Conservation (phyloP, 164 flowering plant species). For the Magnolia officinalis region DNA sequence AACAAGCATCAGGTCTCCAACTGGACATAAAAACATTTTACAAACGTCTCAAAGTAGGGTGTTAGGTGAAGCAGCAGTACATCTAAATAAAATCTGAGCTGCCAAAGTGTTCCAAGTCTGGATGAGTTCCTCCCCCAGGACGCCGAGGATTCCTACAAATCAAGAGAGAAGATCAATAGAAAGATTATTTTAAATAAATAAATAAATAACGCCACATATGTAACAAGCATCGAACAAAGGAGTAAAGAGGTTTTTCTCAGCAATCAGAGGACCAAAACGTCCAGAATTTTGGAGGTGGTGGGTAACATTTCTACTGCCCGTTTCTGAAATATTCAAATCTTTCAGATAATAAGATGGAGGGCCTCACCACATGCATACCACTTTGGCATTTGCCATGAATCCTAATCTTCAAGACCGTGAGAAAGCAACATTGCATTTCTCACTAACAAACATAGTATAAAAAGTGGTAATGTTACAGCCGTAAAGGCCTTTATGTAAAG, state of each 20-base stretch:
- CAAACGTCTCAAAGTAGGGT: not conserved
- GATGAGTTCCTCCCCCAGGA: not conserved
- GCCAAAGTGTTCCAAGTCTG: not conserved
- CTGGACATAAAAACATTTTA: not conserved
- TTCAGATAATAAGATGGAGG: no score
- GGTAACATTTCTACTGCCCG: no score
- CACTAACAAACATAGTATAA: no score
- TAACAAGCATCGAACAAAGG: not conserved
- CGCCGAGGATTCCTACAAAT: not conserved
- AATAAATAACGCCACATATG: not conserved
- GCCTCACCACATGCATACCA: no score
- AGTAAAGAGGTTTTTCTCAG: not conserved
- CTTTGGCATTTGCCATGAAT: no score
- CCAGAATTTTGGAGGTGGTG: not conserved
- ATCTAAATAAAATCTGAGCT: not conserved
- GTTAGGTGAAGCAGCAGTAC: not conserved
- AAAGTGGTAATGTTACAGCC: no score
- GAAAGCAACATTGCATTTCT: no score
- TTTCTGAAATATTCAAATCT: no score
- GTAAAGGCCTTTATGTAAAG: no score
- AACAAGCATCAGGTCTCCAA: not conserved
- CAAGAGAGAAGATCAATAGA: not conserved
- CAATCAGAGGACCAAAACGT: not conserved
- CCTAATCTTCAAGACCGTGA: no score
- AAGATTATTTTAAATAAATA: not conserved